Conservation (phyloP, 2,329 filamentous ascomycete genomes). For the Corynespora cassiicola region DNA sequence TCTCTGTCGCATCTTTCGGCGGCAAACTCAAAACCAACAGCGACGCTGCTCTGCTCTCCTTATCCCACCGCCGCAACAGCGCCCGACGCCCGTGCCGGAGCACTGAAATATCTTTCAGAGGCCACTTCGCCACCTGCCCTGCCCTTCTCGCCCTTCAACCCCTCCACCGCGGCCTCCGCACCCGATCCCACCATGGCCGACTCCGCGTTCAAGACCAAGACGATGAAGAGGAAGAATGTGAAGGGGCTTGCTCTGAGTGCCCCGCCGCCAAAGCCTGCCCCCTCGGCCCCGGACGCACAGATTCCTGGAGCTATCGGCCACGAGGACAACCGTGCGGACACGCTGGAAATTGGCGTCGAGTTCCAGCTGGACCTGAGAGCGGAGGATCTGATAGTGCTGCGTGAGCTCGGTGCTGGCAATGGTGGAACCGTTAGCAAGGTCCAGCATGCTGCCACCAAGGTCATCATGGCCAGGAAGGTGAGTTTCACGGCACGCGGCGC, state of each 20-base stretch:
- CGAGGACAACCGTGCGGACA: conserved; percentile 68
- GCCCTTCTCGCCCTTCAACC: conserved; percentile 9
- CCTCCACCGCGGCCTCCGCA: conserved; percentile 17
- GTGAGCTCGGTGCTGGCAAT: conserved; percentile 94
- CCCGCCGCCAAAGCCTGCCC: conserved; percentile 72
- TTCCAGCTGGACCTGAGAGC: conserved; percentile 92
- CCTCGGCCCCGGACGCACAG: conserved; percentile 74
- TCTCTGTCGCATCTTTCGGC: conserved; percentile 41
- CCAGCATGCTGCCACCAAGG: conserved; percentile 90
- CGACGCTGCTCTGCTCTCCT: conserved; percentile 24
- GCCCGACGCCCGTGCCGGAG: conserved; percentile 2
- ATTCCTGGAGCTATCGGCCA: conserved; percentile 66
- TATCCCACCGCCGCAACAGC: conserved; percentile 1
- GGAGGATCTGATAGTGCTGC: conserved; percentile 90
- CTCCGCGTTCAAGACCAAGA: conserved; percentile 67
- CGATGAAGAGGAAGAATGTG: conserved; percentile 99
- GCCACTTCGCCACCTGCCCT: conserved; percentile 3
- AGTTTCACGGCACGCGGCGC: conserved; percentile 17
- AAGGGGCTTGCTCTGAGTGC: conserved; percentile 91
- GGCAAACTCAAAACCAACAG: conserved; percentile 42
- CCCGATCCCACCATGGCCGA: conserved; percentile 59
- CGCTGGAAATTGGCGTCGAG: conserved; percentile 94
- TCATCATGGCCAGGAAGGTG: conserved; percentile 98
- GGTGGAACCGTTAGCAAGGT: conserved; percentile 99
- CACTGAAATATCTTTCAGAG: background rate